Conservation (phyloP, 108 stramenopile species). For the Nannochloropsis oceanica region DNA sequence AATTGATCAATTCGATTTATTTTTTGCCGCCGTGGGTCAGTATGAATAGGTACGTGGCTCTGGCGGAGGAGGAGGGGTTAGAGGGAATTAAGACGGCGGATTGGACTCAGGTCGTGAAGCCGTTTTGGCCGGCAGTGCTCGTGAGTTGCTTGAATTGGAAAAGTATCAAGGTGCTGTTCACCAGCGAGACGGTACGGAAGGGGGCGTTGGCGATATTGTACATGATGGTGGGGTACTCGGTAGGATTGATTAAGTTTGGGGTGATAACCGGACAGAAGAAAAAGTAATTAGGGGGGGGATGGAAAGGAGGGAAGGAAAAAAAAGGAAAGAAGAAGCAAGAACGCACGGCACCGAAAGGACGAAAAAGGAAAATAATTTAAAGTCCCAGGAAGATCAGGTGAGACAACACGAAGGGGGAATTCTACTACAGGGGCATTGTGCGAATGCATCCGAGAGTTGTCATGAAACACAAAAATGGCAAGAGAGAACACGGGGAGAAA, state of each 20-base stretch:
- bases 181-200: not conserved
- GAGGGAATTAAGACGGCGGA: constrained; percentile 54
- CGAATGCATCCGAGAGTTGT: too few species aligned
- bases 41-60: constrained; percentile 53
- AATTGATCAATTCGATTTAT: constrained; percentile 69
- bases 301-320: too few species aligned
- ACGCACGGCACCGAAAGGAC: too few species aligned
- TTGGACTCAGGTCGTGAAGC: constrained; percentile 76
- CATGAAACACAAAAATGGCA: too few species aligned
- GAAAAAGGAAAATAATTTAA: too few species aligned
- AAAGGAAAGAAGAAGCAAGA: too few species aligned
- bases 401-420: too few species aligned
- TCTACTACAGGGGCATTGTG: too few species aligned
- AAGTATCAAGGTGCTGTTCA: not conserved
- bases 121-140: constrained; percentile 89
- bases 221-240: not conserved
- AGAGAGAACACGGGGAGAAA: too few species aligned
- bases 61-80: constrained; percentile 46
- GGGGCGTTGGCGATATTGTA: not conserved
- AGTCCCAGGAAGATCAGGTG: too few species aligned
- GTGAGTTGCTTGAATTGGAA: not conserved
- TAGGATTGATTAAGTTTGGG: not conserved
- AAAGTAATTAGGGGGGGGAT: not conserved
- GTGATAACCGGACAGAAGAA: not conserved
- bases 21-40: constrained; percentile 77